These are phyloP conservation scores for Gastrodia elata DNA, from an alignment of 106 monocot species.

Conservation along the genomic window DNA sequence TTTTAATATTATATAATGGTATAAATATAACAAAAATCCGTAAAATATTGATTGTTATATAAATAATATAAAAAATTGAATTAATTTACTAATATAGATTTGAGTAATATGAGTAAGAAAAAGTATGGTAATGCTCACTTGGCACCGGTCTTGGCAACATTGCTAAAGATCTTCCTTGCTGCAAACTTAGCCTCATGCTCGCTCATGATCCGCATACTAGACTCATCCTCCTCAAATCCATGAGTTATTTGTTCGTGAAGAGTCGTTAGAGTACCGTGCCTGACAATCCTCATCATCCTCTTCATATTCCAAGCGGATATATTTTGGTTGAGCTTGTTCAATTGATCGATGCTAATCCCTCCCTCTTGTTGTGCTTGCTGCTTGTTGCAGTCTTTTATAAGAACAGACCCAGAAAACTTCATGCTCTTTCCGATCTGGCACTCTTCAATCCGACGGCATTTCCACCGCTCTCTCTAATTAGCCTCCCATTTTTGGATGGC, in stretches of 20 bases:
- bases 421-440: constrained; percentile 33
- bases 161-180: constrained; percentile 72
- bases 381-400: constrained; percentile 13
- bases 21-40: too few species aligned
- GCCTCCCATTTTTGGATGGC: constrained; percentile 15
- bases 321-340: constrained; percentile 67
- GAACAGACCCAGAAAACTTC: constrained; percentile 13
- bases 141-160: constrained; percentile 47
- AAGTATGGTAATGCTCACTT: too few species aligned
- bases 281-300: constrained; percentile 61
- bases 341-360: constrained; percentile 52
- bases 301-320: constrained; percentile 94
- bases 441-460: constrained; percentile 6
- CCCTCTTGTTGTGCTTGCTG: constrained; percentile 20
- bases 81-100: too few species aligned
- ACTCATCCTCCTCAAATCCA: constrained; percentile 39
- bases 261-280: constrained; percentile 51
- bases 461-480: constrained; percentile 1
- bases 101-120: too few species aligned
- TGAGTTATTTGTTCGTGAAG: constrained; percentile 43
- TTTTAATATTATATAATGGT: too few species aligned
- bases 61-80: too few species aligned
- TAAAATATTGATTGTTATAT: too few species aligned
- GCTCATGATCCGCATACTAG: constrained; percentile 41
- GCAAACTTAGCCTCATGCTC: constrained; percentile 77